Evolutionary conservation across 352 stramenopile species (phyloP).

Genomic region (Phytophthora lateralis): DNA sequence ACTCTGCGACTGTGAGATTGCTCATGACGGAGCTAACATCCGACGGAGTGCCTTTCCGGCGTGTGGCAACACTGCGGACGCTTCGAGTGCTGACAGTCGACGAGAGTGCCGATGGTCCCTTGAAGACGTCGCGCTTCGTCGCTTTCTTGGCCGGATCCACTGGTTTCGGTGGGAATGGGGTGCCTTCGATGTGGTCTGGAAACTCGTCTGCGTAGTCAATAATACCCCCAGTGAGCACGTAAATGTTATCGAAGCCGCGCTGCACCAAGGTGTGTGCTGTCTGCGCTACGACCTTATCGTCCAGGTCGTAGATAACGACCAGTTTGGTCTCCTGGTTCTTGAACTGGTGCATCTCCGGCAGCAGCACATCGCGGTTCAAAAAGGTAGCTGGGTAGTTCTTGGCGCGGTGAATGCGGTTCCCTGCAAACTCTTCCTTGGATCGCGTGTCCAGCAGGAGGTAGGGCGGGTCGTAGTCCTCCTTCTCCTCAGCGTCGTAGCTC

Average conservation of each 20-base stretch:
- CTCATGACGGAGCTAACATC: constrained; percentile 71
- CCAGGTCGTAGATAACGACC: constrained; percentile 80
- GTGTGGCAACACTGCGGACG: constrained; percentile 56
- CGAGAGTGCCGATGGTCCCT: constrained; percentile 33
- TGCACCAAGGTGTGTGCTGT: constrained; percentile 77
- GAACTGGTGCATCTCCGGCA: constrained; percentile 80
- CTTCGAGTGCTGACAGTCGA: constrained; percentile 51
- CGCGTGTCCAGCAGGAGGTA: constrained; percentile 80
- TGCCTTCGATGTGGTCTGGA: constrained; percentile 71
- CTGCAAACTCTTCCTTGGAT: constrained; percentile 67
- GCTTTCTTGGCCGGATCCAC: constrained; percentile 61
- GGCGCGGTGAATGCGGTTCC: constrained; percentile 71
- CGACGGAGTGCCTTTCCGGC: constrained; percentile 52
- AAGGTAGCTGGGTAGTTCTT: constrained; percentile 68
- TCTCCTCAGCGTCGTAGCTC: constrained; percentile 78
- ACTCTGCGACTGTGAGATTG: constrained; percentile 66
- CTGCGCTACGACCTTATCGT: constrained; percentile 66
- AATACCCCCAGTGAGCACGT: constrained; percentile 72
- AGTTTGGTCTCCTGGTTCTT: constrained; percentile 82
- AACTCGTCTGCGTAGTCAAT: constrained; percentile 69
- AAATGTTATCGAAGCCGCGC: constrained; percentile 86
- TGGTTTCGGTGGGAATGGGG: constrained; percentile 56
- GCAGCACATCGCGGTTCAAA: constrained; percentile 64
- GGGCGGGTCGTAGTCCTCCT: constrained; percentile 76
- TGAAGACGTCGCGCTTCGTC: constrained; percentile 60